These are phyloP conservation scores for Solanum microdontum DNA, from an alignment of 257 asterid genomes.

Conservation along the genomic window DNA sequence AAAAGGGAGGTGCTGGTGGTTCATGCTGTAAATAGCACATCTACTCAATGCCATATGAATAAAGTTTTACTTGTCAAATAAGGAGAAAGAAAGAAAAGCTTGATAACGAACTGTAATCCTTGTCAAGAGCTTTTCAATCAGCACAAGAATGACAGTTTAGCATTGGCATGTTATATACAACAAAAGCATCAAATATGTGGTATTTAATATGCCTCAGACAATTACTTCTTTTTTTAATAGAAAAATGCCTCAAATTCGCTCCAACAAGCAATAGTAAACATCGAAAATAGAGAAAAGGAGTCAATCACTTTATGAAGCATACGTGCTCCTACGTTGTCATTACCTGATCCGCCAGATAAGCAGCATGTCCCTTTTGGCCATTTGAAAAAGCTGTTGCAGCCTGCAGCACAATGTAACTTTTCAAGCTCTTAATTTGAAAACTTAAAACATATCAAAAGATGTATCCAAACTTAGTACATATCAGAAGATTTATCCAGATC, in stretches of 20 bases:
- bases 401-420: slow-evolving; percentile 31
- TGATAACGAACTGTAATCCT: neutral
- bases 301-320: neutral
- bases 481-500: neutral
- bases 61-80: neutral
- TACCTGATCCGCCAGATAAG: slow-evolving; percentile 84
- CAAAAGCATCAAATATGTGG: neutral
- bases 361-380: slow-evolving; percentile 68
- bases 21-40: neutral
- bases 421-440: slow-evolving; percentile 7
- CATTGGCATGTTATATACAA: neutral
- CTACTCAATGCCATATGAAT: neutral
- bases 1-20: neutral
- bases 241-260: neutral
- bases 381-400: slow-evolving; percentile 80
- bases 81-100: neutral
- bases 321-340: neutral
- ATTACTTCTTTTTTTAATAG: neutral
- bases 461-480: neutral
- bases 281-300: neutral
- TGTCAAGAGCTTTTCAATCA: neutral
- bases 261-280: neutral
- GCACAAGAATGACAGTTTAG: neutral
- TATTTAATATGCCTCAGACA: neutral
- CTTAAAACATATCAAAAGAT: neutral